phyloP scores from a whole-genome alignment of 2,329 filamentous ascomycete genomes.

The Fusarium sp. region DNA sequence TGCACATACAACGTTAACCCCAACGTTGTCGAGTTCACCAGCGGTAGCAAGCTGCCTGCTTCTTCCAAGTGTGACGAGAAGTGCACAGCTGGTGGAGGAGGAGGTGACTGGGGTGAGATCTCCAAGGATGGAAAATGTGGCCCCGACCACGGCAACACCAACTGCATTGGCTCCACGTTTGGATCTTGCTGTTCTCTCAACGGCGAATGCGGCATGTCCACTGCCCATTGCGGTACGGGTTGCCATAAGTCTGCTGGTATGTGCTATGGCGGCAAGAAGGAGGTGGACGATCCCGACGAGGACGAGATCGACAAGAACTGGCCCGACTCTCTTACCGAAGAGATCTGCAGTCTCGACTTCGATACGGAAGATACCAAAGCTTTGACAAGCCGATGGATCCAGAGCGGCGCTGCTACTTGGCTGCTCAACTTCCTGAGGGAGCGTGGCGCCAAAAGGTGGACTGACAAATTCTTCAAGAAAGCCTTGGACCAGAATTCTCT shows the following conservation, averaged over 20 bases:
- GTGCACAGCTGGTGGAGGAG: neutral
- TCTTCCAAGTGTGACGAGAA: neutral
- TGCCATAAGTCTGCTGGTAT: constrained; percentile 6
- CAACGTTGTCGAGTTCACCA: neutral
- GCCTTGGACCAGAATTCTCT: neutral
- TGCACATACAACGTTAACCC: neutral
- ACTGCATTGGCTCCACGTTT: constrained; percentile 10
- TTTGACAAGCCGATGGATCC: neutral
- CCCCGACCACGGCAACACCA: constrained; percentile 5
- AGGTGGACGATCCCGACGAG: neutral
- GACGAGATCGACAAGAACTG: neutral
- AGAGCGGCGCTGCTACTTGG: neutral
- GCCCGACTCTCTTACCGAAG: neutral
- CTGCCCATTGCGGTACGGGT: constrained; percentile 12
- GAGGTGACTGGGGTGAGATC: neutral
- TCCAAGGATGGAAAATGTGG: constrained; percentile 17
- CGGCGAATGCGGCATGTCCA: constrained; percentile 10
- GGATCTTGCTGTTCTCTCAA: constrained; percentile 20
- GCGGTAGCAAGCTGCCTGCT: neutral
- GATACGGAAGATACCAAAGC: neutral
- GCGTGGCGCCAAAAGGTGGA: neutral
- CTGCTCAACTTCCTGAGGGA: neutral
- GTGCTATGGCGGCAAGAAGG: constrained; percentile 8
- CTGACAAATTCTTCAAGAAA: neutral
- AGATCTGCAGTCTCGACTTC: neutral